These are phyloP conservation scores for Cytospora paraplurivora DNA, from an alignment of 2,329 filamentous ascomycete species.

Conservation along the genomic window DNA sequence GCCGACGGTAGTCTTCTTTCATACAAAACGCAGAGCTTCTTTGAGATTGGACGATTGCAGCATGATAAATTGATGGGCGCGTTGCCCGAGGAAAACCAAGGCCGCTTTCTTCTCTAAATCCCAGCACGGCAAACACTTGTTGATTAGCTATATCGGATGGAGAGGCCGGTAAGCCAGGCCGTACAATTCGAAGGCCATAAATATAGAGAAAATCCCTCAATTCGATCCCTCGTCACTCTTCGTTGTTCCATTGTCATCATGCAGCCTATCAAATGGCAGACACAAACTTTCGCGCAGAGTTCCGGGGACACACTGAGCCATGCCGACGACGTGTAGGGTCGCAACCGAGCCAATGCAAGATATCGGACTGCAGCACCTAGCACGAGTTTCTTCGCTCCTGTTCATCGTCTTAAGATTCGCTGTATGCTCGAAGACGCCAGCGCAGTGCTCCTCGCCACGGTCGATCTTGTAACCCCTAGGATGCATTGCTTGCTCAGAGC, in stretches of 20 bases:
- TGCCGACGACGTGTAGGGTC: not conserved
- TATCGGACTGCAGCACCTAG: not conserved
- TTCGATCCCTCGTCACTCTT: not conserved
- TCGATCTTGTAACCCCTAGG: not conserved
- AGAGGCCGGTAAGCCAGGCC: not conserved
- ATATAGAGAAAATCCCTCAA: not conserved
- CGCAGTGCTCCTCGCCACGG: conserved; percentile 1
- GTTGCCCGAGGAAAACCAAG: not conserved
- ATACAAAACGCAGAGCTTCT: not conserved
- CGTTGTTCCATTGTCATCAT: not conserved
- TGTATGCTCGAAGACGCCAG: not conserved
- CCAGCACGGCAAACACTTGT: not conserved
- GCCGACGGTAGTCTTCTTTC: not conserved
- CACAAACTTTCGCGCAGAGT: not conserved
- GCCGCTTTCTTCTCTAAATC: not conserved
- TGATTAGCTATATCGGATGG: not conserved
- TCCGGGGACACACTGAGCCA: not conserved
- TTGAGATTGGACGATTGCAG: not conserved
- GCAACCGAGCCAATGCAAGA: not conserved
- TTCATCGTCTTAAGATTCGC: not conserved
- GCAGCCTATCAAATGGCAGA: not conserved
- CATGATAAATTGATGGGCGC: not conserved
- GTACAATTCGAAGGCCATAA: not conserved
- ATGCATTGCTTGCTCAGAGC: conserved; percentile 1
- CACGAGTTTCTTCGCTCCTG: not conserved